Conservation (phyloP, 768 basidiomycete species). For the Naganishia randhawae region DNA sequence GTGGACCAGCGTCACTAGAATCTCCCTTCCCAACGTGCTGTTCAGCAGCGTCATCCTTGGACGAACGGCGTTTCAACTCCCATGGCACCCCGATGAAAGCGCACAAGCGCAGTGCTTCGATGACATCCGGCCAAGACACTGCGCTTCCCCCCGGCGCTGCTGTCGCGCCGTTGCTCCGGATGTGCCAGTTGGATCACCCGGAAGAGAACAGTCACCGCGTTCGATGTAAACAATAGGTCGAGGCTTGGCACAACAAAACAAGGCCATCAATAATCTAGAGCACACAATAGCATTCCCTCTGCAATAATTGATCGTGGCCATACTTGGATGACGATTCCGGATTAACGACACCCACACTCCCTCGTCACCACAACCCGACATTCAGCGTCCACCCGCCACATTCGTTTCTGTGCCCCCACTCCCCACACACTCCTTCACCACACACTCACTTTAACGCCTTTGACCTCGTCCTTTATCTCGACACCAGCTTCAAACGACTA, state of each 20-base stretch:
- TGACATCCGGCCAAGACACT: neutral
- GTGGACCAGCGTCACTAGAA: neutral
- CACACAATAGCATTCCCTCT: neutral
- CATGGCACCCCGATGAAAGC: neutral
- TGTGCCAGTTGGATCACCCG: neutral
- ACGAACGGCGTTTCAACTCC: constrained; percentile 9
- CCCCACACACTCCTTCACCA: neutral
- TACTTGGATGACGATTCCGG: neutral
- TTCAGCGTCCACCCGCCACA: neutral
- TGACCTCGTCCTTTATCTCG: neutral
- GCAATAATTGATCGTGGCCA: neutral
- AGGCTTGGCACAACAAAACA: neutral
- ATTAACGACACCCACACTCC: constrained; percentile 13
- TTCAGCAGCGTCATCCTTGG: neutral
- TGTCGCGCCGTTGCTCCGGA: neutral
- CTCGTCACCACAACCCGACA: neutral
- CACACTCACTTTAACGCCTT: constrained; percentile 2
- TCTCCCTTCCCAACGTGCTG: too few species aligned
- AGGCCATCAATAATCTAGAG: neutral
- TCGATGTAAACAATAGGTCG: constrained; percentile 6
- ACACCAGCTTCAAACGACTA: neutral
- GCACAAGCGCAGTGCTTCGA: neutral
- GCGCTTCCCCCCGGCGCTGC: neutral
- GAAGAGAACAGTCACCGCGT: constrained; percentile 1
- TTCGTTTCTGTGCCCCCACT: neutral